Evolutionary conservation across 768 basidiomycete species (phyloP).

Genomic region (Peribolospora baueri): DNA sequence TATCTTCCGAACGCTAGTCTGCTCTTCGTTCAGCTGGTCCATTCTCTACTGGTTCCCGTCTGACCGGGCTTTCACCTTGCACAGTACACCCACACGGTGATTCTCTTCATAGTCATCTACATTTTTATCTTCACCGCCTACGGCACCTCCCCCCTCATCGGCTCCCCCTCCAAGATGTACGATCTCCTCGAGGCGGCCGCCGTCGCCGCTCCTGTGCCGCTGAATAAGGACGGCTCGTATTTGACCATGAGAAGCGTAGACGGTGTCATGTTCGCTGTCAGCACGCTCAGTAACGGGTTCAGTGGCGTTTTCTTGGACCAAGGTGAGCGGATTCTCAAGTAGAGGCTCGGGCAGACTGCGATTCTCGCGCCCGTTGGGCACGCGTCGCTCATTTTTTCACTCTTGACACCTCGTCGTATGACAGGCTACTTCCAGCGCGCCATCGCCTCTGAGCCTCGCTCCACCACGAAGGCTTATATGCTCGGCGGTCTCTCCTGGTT

Average conservation of each 20-base stretch:
- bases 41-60: constrained; percentile 20
- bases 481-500: constrained; percentile 37
- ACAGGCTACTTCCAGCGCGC: constrained; percentile 30
- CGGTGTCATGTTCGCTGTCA: too few relatives aligned
- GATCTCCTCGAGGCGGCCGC: constrained; percentile 28
- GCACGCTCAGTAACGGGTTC: too few relatives aligned
- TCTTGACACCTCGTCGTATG: constrained; percentile 5
- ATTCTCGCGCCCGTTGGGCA: neutral
- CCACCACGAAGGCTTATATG: constrained; percentile 25
- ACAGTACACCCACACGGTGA: constrained; percentile 21
- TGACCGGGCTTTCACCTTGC: too few relatives aligned
- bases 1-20: constrained; percentile 18
- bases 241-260: constrained; percentile 28
- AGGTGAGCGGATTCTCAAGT: constrained; percentile 13
- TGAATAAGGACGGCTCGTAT: constrained; percentile 31
- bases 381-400: neutral
- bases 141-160: constrained; percentile 22
- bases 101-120: constrained; percentile 24
- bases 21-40: constrained; percentile 24
- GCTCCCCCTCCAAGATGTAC: constrained; percentile 25
- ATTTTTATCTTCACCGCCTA: constrained; percentile 19
- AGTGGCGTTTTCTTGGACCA: too few relatives aligned
- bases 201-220: constrained; percentile 24
- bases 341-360: constrained; percentile 17
- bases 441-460: constrained; percentile 21